Evolutionary conservation across 352 stramenopile species (phyloP), one percentile per base, ranked within the genome.

Genomic region (Elongisporangium senticosum): DNA sequence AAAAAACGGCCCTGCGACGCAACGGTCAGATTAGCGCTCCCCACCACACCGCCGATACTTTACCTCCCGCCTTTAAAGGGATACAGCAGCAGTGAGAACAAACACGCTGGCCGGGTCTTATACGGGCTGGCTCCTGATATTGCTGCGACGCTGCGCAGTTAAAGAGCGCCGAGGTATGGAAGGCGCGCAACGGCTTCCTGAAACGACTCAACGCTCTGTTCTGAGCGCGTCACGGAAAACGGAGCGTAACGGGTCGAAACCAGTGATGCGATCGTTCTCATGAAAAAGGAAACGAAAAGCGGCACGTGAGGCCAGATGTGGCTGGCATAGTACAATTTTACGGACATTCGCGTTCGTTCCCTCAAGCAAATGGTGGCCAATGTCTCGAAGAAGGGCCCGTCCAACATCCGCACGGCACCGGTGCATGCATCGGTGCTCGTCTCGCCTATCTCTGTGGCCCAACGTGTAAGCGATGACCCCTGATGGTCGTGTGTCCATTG

Each of bases 391-490:
- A 77, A 76, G 49, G 61, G 58, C 53, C 48, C 64, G 54, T 13
- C 59, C 8, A 62, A 71, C 56, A 47, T 61, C 24, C 60, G 58
- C 40, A 59, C 59, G 53, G 62, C 56, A 10, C 63, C 40, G 11
- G 22, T 51, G 39, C 61, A 67, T 4, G 53, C 61, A 5, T 53
- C 64, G 0, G 69, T 83, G 48, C 64, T 86, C 20, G 53, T 86
- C 20, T 86, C 75, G 11, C 75, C 75, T 5, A 83, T 83, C 59
- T 75, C 75, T 7, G 69, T 83, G 24, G 68, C 69, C 53, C 75
- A 86, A 21, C 62, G 67, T 60, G 75, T 86, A 65, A 51, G 74
- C 61, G 10, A 39, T 14, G 6, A 10, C 6, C 23, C 4, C 15
- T 21, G 17, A 14, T 50, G 23, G 23, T 15, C 3, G 23, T 40